Conservation (phyloP, 164 flowering plant species). For the Taxillus chinensis region DNA sequence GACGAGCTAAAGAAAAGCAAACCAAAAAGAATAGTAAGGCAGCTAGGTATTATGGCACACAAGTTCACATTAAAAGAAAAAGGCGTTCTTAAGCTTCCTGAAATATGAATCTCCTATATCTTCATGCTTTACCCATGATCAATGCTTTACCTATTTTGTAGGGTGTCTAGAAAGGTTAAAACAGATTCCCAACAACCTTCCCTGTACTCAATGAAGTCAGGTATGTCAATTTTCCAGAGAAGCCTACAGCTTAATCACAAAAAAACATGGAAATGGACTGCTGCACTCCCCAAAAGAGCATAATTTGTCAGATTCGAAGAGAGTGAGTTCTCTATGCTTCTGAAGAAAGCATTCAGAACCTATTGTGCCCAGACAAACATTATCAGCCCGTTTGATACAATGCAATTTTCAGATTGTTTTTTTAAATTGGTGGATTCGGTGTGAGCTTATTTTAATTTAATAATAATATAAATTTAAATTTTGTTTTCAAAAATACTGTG, state of each 20-base stretch:
- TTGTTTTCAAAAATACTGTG: too few relatives aligned
- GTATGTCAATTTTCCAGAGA: not conserved
- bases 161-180: conserved; percentile 11
- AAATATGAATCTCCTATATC: not conserved
- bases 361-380: not conserved
- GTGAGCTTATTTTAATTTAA: too few relatives aligned
- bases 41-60: conserved; percentile 20
- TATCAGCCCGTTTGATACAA: not conserved
- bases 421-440: conserved; percentile 1
- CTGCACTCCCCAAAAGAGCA: not conserved
- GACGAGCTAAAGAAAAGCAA: conserved; percentile 46
- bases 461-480: too few relatives aligned
- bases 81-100: not conserved
- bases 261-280: not conserved
- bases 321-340: not conserved
- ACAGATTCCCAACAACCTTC: conserved; percentile 7
- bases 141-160: not conserved
- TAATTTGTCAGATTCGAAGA: not conserved
- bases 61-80: not conserved
- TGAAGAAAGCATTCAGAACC: conserved; percentile 1
- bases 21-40: conserved; percentile 22
- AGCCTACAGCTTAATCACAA: not conserved
- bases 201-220: conserved; percentile 1
- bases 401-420: not conserved
- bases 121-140: not conserved